A percentile compares a stretch with the other conserved stretches of the same genome.
Evolutionary conservation across 2,329 filamentous ascomycete species (phyloP).

Genomic region (Lachnellula cervina): DNA sequence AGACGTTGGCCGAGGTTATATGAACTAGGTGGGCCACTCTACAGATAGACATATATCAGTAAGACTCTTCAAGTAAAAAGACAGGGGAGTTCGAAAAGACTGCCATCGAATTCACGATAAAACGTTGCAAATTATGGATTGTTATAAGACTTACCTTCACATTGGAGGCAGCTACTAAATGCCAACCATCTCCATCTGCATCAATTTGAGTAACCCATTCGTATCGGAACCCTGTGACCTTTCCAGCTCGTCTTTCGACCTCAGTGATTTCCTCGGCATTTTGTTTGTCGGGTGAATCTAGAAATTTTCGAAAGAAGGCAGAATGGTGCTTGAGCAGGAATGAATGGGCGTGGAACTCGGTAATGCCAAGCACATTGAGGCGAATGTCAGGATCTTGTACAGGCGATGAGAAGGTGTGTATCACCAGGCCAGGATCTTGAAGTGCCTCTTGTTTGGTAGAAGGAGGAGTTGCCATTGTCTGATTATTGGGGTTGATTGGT

Average conservation of each 20-base stretch:
- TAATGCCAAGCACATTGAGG: not conserved
- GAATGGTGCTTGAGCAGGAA: slow-evolving; percentile 1
- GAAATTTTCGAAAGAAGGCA: slow-evolving; percentile 1
- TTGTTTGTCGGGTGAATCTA: slow-evolving; percentile 1
- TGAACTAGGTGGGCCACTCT: no score
- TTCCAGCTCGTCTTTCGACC: no score
- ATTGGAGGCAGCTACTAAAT: not conserved
- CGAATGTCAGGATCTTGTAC: not conserved
- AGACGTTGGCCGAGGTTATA: no score
- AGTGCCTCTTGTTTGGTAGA: not conserved
- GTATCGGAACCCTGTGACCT: not conserved
- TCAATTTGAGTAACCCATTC: not conserved
- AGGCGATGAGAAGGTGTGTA: not conserved
- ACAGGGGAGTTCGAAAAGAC: no score
- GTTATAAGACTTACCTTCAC: no score
- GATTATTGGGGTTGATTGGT: not conserved
- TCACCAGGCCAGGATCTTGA: not conserved
- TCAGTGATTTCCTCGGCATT: not conserved
- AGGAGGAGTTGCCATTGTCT: not conserved
- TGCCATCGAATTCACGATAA: no score
- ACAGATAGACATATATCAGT: no score
- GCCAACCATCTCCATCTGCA: not conserved
- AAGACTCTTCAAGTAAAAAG: no score
- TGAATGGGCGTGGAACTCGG: slow-evolving; percentile 1
- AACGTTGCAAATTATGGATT: no score